Evolutionary conservation across 305 asterid species (phyloP).

Genomic region (Caryopteris hybrid): DNA sequence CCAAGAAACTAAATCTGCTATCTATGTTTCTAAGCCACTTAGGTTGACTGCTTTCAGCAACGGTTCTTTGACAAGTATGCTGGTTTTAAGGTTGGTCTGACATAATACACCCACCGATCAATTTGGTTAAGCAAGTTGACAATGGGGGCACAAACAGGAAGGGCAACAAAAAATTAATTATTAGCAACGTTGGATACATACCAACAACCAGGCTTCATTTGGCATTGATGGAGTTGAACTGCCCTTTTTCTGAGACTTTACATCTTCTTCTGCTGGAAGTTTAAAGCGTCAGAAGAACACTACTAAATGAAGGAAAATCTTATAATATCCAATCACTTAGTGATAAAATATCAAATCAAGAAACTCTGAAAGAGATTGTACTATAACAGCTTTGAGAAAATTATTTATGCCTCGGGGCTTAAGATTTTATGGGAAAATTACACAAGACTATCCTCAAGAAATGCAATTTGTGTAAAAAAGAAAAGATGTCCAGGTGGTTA

Average conservation of each 20-base stretch:
- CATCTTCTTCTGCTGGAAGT: constrained; percentile 26
- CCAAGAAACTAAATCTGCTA: not conserved
- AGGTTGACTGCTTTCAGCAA: not conserved
- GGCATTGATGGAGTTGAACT: constrained; percentile 31
- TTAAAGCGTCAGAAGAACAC: not conserved
- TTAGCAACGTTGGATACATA: constrained; percentile 11
- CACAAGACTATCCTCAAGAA: not conserved
- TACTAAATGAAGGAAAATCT: not conserved
- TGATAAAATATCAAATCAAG: not conserved
- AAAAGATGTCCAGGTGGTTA: not conserved
- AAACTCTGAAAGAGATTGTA: not conserved
- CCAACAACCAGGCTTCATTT: constrained; percentile 66
- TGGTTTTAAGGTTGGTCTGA: too few species aligned
- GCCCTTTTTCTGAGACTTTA: constrained; percentile 33
- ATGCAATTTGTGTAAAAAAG: not conserved
- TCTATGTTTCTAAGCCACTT: not conserved
- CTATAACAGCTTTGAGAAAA: not conserved
- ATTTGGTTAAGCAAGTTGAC: not conserved
- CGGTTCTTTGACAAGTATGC: too few species aligned
- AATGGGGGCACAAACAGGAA: not conserved
- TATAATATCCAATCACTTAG: not conserved
- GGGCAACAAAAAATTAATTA: not conserved
- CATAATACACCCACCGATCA: not conserved
- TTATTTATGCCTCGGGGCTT: not conserved
- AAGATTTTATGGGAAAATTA: not conserved